Base-by-base conservation (phyloP, 768 basidiomycete genomes). In the Phlegmacium glaucopus region DNA sequence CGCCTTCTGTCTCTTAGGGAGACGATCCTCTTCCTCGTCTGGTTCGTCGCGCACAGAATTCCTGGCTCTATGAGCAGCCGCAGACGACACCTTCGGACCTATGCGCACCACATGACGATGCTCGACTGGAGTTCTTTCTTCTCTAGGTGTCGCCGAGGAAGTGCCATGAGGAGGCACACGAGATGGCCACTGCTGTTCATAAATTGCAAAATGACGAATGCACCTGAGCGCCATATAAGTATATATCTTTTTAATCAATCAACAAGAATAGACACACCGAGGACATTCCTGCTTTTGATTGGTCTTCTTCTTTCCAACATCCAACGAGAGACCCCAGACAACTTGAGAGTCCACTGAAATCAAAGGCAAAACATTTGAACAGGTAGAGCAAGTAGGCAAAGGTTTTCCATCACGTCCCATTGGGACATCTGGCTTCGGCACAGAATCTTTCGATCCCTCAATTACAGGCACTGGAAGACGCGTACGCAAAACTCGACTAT, bases 181-280 rank as follows among this genome's bases (percentile, higher is more conserved):
- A 41, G 72, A 70, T 16, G 89, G 89, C 89, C 89, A 91, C 2
- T 76, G 64, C 45, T 76, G 71, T 2, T 74, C 75, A 64, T 90
- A 91, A 48, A 91, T 91, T 9, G 85, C 87, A 56, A 73, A 78
- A 63, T 91, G 89, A 15, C 89, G 84, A 65, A 90, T 74, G 61
- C 89, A 91, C 49, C 88, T 90, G 37, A 40, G 26, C 45, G 15
- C n/a, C 44, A 42, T 38, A 39, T 42, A 37, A 38, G 42, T 27
- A n/a, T 12, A 22, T 13, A 39, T 37, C 40, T 22, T 26, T 29
- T 39, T 35, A 51, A n/a, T 9, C 1, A 15, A 15, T 32, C 28
- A 17, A 37, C 38, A 49, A 17, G 40, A 50, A 10, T 37, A 37
- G 30, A 68, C 77, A 52, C 62, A 91, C 88, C 89, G 75, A 47